These are phyloP conservation scores for Cichorium intybus DNA, from an alignment of 140 eudicot genomes.

Conservation along the genomic window DNA sequence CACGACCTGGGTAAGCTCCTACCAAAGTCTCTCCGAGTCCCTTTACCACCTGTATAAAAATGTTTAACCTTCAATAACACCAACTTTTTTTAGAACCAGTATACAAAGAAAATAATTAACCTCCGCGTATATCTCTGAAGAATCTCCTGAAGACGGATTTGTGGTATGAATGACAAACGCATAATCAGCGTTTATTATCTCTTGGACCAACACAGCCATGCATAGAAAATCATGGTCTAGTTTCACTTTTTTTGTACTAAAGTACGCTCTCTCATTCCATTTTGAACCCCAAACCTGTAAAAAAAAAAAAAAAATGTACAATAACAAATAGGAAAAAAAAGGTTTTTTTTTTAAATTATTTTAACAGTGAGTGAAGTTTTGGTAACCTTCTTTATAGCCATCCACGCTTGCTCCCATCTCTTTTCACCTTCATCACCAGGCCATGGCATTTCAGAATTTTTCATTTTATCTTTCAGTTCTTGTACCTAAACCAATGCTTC, in stretches of 20 bases:
- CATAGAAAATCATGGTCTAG: constrained; percentile 88
- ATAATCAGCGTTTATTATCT: constrained; percentile 89
- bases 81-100: too few species aligned
- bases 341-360: not conserved
- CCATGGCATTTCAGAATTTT: constrained; percentile 94
- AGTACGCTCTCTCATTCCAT: constrained; percentile 99
- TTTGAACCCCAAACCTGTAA: constrained; percentile 96
- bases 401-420: constrained; percentile 98
- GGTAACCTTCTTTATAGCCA: constrained; percentile 87
- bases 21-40: constrained; percentile 95
- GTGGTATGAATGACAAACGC: constrained; percentile 99
- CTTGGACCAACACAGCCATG: constrained; percentile 99
- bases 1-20: constrained; percentile 96
- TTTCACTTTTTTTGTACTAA: constrained; percentile 86
- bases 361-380: not conserved
- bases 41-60: constrained; percentile 74
- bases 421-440: constrained; percentile 94
- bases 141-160: constrained; percentile 93
- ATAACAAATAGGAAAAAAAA: constrained; percentile 12
- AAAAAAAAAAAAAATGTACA: not conserved
- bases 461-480: constrained; percentile 82
- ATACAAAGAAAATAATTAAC: too few species aligned
- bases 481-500: constrained; percentile 47
- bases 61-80: too few species aligned
- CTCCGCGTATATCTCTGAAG: constrained; percentile 93